Conservation (phyloP, 2,329 filamentous ascomycete species). For the Aspergillus sp. region DNA sequence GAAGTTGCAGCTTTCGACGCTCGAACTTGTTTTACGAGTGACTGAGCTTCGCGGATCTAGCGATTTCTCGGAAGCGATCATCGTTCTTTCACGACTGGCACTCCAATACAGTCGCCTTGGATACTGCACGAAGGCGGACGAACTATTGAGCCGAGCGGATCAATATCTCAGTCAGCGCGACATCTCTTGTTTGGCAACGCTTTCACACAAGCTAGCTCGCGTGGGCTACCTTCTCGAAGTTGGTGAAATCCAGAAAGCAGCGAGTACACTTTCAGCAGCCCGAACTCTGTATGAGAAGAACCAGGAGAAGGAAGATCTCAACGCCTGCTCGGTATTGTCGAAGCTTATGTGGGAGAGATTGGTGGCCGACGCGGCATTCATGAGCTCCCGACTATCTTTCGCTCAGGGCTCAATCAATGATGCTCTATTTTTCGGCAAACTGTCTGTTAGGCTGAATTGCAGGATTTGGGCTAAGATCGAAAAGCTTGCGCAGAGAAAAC, state of each 20-base stretch:
- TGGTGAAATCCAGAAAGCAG: conserved; percentile 64
- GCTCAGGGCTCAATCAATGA: conserved; percentile 52
- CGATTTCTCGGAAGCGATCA: conserved; percentile 43
- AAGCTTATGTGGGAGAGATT: conserved; percentile 54
- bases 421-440: conserved; percentile 51
- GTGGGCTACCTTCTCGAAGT: conserved; percentile 73
- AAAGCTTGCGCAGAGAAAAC: conserved; percentile 41
- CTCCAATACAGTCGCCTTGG: conserved; percentile 61
- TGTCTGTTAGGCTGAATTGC: conserved; percentile 52
- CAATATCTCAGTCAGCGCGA: conserved; percentile 45
- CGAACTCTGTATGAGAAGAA: conserved; percentile 36
- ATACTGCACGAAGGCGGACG: conserved; percentile 59
- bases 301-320: conserved; percentile 31
- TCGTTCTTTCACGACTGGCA: conserved; percentile 50
- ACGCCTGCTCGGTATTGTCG: conserved; percentile 39
- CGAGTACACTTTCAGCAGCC: conserved; percentile 33
- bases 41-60: conserved; percentile 47
- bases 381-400: conserved; percentile 67
- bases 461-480: conserved; percentile 56
- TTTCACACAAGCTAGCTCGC: conserved; percentile 68
- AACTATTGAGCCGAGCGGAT: conserved; percentile 61
- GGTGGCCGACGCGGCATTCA: conserved; percentile 61
- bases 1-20: conserved; percentile 50
- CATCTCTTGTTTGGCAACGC: conserved; percentile 47
- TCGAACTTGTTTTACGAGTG: conserved; percentile 52